Evolutionary conservation across 805 yeast species (phyloP), one percentile per base, ranked within the genome.

Genomic region (Brettanomyces nanus): DNA sequence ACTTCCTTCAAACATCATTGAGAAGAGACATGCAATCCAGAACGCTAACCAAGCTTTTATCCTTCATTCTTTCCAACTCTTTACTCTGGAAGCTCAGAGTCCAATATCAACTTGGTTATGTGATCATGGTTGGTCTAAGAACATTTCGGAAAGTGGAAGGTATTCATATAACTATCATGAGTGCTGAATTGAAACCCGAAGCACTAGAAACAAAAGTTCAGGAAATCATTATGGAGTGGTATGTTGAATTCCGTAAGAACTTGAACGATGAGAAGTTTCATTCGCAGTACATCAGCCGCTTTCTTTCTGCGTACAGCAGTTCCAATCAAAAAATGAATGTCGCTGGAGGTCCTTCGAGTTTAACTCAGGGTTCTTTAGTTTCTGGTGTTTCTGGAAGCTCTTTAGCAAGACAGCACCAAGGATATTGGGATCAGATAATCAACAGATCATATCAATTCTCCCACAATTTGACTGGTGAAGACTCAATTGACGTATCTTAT

Each of bases 71-170:
- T 45, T 61, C 74, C 0, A 44, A 62, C 6, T 56, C 66, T 1
- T 59, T 74, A 15, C 54, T 62, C 1, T 59, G 67, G 3, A 77
- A 71, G 33, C 54, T 81, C 14, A 58, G 89, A 43, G 66, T 65
- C 15, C 69, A 68, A 45, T 68, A 66, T 41, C 82, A 76, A 44
- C 53, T 82, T 38, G 89, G 85, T 0, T 82, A 82, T 50, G 64
- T 69, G 4, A 74, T 79, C 0, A 45, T 69, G n/a, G 72, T 78
- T 17, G 86, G 86, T 0, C 39, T 68, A 19, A 58, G 83, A 41
- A 47, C 70, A 1, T 53, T 74, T 21, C 61, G 77, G 38, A 63
- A 66, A 18, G 69, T 78, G 0, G 54, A 71, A 23, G 90, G 90
- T 1, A 42, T 80, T 3, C 80, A 75, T 46, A 56, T 82, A 9